Base-by-base conservation (phyloP, 108 stramenopile species). In the Skeletonema marinoi region DNA sequence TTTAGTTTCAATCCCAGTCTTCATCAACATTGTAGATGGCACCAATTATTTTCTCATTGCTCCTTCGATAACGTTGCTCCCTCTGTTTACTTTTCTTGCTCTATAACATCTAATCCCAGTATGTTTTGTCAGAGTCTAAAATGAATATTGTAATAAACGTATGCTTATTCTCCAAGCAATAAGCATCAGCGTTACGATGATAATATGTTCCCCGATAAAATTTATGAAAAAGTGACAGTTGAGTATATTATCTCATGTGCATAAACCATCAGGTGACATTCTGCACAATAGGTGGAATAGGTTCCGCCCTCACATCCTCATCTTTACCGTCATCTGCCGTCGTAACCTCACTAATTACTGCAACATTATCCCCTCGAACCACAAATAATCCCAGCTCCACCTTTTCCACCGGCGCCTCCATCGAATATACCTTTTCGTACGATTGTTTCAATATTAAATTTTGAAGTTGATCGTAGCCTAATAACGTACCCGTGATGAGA, bases 381-480 rank as follows among this genome's bases (percentile, higher is more conserved):
- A 95, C 84, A 68, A 88, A 91, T 46, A 93, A 76, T 42, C 94
- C 94, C 73, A 95, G 81, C 19, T 88, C 87, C 19, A 93, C 91
- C 67, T 42, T 74, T 77, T 95, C 94, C 32, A 88, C 80, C 32
- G 90, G 90, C 12, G 38, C 54, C 12, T 86, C 86, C 21, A 81
- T 70, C 31, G 71, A 74, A 70, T 92, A 92, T 3, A 95, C 85
- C 38, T 85, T 80, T 75, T 95, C 92, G 33, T 88, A 79, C 11
- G 88, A 82, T 30, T 90, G 68, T 67, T 85, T 84, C 36, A 95
- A 61, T 46, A 95, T 90, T 6, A 95, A 71, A 69, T 95, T 95
- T 73, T 95, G 94, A 5, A 95, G 87, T 70, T 95, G 94, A 70
- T 95, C 94, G 75, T 92, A 85, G 16, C 94, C 94, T 8, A 80